Base-by-base conservation (phyloP, 306 rosid genomes). In the Lagenaria siceraria region DNA sequence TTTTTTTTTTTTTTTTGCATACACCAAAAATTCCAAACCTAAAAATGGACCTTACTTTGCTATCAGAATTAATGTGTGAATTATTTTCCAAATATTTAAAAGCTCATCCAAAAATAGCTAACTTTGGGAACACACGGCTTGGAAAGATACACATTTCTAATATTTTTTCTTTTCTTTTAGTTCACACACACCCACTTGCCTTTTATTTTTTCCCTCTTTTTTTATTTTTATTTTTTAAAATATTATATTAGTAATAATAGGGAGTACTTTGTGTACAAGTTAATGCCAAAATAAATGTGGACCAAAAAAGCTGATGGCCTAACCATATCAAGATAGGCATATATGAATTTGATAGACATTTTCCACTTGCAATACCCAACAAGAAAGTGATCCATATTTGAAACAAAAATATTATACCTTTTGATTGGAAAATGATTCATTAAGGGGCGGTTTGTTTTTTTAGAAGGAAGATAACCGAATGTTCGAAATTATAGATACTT, bases 221-320 rank as follows among this genome's bases (percentile, higher is more conserved):
- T 29, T 9, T 8, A 2, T 8, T 0, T 60, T 59, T 59, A 10
- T 22, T 21, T 9, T 6, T n/a, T n/a, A 10, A 58, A 38, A 4
- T 13, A 38, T 10, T 5, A 21, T 22, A 42, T 4, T 42, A 38
- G 1, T 19, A 70, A 43, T 70, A 46, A 13, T 24, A 22, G 77
- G 18, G 27, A 51, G 60, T 51, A 51, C 18, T 49, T 51, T 49
- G 36, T 72, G 42, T 72, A 49, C 42, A 71, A 71, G 68, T 56
- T 36, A 48, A 31, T 48, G 40, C n/a, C 35, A 64, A 84, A 75
- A 75, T 84, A 78, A 69, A 75, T 53, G 79, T 74, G 78, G 77
- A 75, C 84, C 81, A 75, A 78, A 75, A 81, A 81, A 43, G 78
- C 43, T 75, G 77, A 81, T 75, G 63, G 60, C 84, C 79, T 35